Evolutionary conservation across 352 stramenopile genomes (phyloP), one percentile per base, ranked within the genome.

Genomic region (Phytopythium mirpurense): DNA sequence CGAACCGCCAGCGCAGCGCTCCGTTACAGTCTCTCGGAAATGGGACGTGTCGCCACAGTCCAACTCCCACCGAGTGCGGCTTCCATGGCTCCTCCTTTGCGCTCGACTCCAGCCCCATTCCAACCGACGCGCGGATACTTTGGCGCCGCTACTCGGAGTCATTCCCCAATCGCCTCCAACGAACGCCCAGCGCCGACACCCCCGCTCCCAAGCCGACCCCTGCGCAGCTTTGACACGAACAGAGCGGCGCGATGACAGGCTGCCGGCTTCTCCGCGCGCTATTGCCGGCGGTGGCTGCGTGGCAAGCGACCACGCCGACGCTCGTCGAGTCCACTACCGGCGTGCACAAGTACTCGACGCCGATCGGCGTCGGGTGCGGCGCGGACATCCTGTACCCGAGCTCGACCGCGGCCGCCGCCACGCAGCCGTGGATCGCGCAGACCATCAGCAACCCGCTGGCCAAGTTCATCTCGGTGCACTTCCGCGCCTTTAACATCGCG

Each of bases 381-480:
- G 40, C 38, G 5, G 51, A 48, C 23, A 49, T 45, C 6, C 26
- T 56, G 3, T 83, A 79, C 37, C 58, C 68, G 11, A 56, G 29
- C 15, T 19, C 49, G 18, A 70, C 58, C 6, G 62, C 65, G 24
- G 29, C 52, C 1, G 63, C 53, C 16, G 57, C 47, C 0, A 18
- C 38, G 36, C 66, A 75, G 42, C 70, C 63, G 14, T 50, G 54
- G 16, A 82, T 67, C 51, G 59, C 63, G 5, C 78, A 72, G 57
- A 53, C 62, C 21, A 50, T 89, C 44, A 64, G 67, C 35, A 75
- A 85, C 47, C 52, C 68, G 12, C 34, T 70, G 24, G 82, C 78
- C 10, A 46, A 77, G 29, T 89, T 89, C 48, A 63, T 88, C 43
- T 57, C 74, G 18, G 40, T 93, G 40, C 71, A 90, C 55, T 88